A percentile compares a stretch with the other conserved stretches of the same genome.
Evolutionary conservation across 1,284 basidiomycete genomes (phyloP).

Genomic region (Ceratobasidium sp.): DNA sequence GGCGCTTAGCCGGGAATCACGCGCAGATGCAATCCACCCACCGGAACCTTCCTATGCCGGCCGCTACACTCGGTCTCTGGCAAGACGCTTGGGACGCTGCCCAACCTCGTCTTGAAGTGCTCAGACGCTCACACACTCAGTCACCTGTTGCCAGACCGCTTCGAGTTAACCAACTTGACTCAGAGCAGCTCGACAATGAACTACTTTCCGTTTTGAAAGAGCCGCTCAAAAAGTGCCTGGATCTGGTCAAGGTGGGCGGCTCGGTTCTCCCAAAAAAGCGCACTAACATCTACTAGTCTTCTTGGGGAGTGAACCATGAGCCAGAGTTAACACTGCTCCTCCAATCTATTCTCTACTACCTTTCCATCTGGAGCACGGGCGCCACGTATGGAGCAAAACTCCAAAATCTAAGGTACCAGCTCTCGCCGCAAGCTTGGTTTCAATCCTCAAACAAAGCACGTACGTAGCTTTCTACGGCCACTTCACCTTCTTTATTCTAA

Average conservation of each 20-base stretch:
- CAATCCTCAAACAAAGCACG: constrained; percentile 29
- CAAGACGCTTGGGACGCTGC: constrained; percentile 74
- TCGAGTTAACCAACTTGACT: constrained; percentile 93
- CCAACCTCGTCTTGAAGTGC: constrained; percentile 66
- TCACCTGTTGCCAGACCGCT: constrained; percentile 64
- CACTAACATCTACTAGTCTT: constrained; percentile 61
- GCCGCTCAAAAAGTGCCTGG: constrained; percentile 83
- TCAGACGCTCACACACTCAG: constrained; percentile 60
- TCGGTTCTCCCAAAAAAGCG: constrained; percentile 4
- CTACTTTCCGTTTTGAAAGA: constrained; percentile 86
- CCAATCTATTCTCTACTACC: constrained; percentile 83
- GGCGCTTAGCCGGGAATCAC: constrained; percentile 21
- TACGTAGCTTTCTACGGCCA: constrained; percentile 41
- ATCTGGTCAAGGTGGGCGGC: constrained; percentile 73
- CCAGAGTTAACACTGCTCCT: constrained; percentile 86
- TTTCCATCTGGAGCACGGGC: constrained; percentile 84
- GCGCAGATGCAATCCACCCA: not conserved
- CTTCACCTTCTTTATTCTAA: not conserved
- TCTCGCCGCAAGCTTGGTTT: constrained; percentile 53
- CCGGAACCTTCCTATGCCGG: constrained; percentile 9
- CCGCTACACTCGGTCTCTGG: constrained; percentile 58
- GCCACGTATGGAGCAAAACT: constrained; percentile 93
- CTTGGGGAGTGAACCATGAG: constrained; percentile 76
- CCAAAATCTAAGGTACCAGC: constrained; percentile 74
- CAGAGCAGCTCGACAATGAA: constrained; percentile 92